Base-by-base conservation (phyloP, 2,329 filamentous ascomycete genomes). In the Zasmidium angulare region DNA sequence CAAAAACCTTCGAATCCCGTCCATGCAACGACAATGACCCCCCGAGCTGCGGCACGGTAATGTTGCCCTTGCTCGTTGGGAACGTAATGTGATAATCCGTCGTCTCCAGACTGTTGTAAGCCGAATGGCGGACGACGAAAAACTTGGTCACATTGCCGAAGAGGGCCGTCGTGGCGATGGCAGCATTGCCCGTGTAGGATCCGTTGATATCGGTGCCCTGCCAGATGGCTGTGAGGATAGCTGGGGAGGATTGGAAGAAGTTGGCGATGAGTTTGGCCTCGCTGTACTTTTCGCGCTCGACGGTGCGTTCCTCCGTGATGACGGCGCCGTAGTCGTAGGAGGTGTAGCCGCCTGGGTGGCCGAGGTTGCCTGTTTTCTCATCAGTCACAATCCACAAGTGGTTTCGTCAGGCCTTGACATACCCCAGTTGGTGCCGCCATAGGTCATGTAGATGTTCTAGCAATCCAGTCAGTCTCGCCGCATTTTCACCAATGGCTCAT, bases 391-490 rank as follows among this genome's bases (percentile, higher is more conserved):
- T 17, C 14, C 36, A 17, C 9, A 14, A 3, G 20, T 6, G 21
- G 53, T 60, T 58, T 21, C 53, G 57, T 1, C 12, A 20, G 19
- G 12, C 10, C 29, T 19, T 29, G 10, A 40, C 24, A 22, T 51
- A 50, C 49, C 90, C 90, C 90, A 93, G 70, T 93, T 95, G 0
- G 90, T 93, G 4, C 90, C 90, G 14, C 90, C 90, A 64, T 82
- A 90, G 0, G 83, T 86, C 36, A 43, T 43, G 14, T 43, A 43
- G n/a, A 43, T 22, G 36, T 29, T 50, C 23, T 22, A 22, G 20
- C 4, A 21, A n/a, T 12, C 20, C 6, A 22, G 20, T 48, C 46
- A 48, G 46, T 20, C 14, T 6, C 12, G n/a, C 20, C 43, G 14
- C 17, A 6, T 21, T 46, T 46, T 17, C 43, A n/a, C 6, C 14